Conservation (phyloP, 805 yeast species). For the Candida xiaguanensis region DNA sequence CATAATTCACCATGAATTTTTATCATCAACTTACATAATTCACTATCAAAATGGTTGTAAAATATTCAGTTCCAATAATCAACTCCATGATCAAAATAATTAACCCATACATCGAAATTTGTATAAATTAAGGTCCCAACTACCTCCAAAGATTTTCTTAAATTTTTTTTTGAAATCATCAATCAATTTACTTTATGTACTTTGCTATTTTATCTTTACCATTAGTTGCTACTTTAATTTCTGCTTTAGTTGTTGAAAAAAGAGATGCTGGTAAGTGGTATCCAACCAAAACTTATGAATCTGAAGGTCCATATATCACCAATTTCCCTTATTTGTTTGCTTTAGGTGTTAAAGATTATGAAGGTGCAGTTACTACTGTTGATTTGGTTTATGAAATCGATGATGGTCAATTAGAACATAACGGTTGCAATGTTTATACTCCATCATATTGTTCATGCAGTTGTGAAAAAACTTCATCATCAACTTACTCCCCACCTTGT, state of each 20-base stretch:
- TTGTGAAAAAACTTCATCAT: no score
- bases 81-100: background rate
- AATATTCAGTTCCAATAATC: no score
- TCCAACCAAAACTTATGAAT: slow-evolving; percentile 2
- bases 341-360: slow-evolving; percentile 4
- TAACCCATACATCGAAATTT: background rate
- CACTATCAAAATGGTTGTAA: no score
- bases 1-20: no score
- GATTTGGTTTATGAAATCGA: slow-evolving; percentile 4
- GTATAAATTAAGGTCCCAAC: background rate
- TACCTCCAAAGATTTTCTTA: background rate
- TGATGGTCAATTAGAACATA: slow-evolving; percentile 6
- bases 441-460: no score
- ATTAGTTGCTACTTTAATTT: background rate
- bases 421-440: slow-evolving; percentile 1
- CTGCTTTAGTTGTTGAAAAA: slow-evolving; percentile 1
- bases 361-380: background rate
- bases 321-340: background rate
- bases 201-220: background rate
- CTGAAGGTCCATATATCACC: background rate
- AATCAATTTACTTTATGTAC: background rate
- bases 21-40: no score
- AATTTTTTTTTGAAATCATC: background rate
- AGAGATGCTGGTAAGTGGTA: slow-evolving; percentile 2
- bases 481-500: background rate